Conservation (phyloP, 2,329 filamentous ascomycete species). For the Colletotrichum kahawae region DNA sequence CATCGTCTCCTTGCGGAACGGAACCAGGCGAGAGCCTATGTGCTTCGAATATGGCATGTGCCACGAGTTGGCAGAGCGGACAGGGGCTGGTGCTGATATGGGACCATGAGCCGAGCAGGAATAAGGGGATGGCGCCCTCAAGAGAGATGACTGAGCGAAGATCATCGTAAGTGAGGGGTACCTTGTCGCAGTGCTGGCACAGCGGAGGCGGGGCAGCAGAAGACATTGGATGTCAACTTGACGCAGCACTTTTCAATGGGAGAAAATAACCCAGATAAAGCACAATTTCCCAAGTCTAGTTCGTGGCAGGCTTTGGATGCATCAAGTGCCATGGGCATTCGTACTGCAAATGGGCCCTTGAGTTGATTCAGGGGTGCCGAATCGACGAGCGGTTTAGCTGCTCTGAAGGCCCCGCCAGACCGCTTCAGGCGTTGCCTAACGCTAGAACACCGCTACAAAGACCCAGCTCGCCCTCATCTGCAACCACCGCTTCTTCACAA, state of each 20-base stretch:
- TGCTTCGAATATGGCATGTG: neutral
- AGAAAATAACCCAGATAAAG: neutral
- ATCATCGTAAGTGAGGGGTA: neutral
- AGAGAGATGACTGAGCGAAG: neutral
- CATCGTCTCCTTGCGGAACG: neutral
- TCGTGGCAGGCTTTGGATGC: neutral
- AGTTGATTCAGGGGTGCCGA: neutral
- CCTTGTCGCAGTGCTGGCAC: neutral
- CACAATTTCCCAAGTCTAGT: neutral
- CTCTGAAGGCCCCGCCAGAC: neutral
- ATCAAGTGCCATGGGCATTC: neutral
- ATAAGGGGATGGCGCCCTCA: neutral
- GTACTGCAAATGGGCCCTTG: neutral
- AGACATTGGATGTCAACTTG: neutral
- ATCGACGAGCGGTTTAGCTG: neutral
- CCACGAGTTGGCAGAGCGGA: neutral
- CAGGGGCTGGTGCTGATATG: neutral
- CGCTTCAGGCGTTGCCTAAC: neutral
- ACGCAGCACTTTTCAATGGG: neutral
- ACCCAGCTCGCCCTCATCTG: neutral
- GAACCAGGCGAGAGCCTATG: neutral
- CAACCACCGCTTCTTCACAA: neutral
- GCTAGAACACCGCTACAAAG: neutral
- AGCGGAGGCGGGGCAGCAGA: neutral
- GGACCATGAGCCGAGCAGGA: neutral